Evolutionary conservation across 192 early-diverging fungal species (phyloP), one percentile per base, ranked within the genome.

Genomic region (Coemansia sp.): DNA sequence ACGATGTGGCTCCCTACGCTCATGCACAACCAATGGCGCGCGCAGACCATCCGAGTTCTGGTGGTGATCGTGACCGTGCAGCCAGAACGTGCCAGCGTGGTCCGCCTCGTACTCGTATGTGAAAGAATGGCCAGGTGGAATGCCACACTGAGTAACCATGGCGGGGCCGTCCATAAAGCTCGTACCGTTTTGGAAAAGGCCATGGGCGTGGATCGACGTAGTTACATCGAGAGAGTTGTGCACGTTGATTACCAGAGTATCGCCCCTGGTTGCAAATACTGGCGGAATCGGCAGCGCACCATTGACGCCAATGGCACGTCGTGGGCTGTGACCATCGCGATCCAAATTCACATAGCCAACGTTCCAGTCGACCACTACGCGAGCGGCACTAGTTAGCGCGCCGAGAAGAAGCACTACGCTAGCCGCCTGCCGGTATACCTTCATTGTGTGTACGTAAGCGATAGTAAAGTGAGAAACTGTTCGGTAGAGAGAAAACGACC

Each of bases 1-100:
- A 40, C 63, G 29, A 61, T 84, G 73, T 29, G 82, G 83, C 47
- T 83, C 75, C 39, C 80, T 18, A 12, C 37, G 29, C 67, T 87
- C 80, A 58, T 85, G 75, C 55, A 94, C 82, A 50, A 92, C 83
- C 27, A 94, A 41, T 6, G 93, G 84, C 0, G 80, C 74, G 59
- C 88, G 87, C 47, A 93, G 68, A 40, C 93, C 93, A 59, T 94
- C 93, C 15, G 90, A 85, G 68, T 91, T 91, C 69, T 94, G 90
- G 18, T 73, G 76, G 27, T 67, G 67, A 55, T 60, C 73, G 68
- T 93, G 92, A 15, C 83, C 77, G 59, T 93, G 92, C 40, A 89
- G 76, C 93, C 93, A 95, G 71, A 86, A 93, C 15, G 90, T 91
- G 37, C 93, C 93, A 40, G 73, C 68, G 35, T 83, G 69, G 30